A percentile compares a stretch with the other conserved stretches of the same genome.
phyloP scores from a whole-genome alignment of 2,329 filamentous ascomycete species.

The Dactylonectria macrodidyma region DNA sequence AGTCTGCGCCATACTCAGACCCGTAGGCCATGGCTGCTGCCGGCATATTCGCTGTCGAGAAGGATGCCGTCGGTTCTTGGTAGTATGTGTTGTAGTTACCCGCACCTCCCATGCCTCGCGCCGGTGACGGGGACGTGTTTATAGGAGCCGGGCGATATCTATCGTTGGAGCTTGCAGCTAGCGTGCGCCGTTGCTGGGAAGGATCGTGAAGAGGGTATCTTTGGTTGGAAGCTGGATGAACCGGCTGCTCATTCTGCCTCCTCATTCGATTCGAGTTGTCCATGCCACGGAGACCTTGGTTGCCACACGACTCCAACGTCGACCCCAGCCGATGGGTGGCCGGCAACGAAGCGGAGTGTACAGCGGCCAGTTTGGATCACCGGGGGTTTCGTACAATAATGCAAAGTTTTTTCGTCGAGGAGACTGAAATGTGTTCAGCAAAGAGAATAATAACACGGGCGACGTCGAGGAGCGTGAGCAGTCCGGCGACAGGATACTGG shows the following conservation, averaged over 20 bases:
- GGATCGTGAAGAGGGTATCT: conserved; percentile 68
- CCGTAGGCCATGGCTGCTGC: conserved; percentile 70
- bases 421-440: conserved; percentile 14
- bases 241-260: conserved; percentile 82
- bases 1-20: conserved; percentile 76
- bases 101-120: conserved; percentile 68
- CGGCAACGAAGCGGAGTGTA: conserved; percentile 57
- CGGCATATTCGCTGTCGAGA: conserved; percentile 71
- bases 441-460: conserved; percentile 20
- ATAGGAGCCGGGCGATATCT: conserved; percentile 66
- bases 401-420: conserved; percentile 26
- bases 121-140: conserved; percentile 63
- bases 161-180: conserved; percentile 53
- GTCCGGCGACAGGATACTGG: conserved; percentile 35
- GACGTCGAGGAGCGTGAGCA: conserved; percentile 27
- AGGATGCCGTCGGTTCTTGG: conserved; percentile 66
- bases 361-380: conserved; percentile 44
- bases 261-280: conserved; percentile 81
- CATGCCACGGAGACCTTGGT: conserved; percentile 76
- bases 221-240: conserved; percentile 71
- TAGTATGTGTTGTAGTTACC: conserved; percentile 73
- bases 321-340: conserved; percentile 76
- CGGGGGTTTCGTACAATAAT: conserved; percentile 28
- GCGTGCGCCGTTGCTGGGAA: conserved; percentile 60
- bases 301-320: conserved; percentile 68